Evolutionary conservation across 176 grass and related monocot genomes (phyloP).

Genomic region (Zea luxurians): DNA sequence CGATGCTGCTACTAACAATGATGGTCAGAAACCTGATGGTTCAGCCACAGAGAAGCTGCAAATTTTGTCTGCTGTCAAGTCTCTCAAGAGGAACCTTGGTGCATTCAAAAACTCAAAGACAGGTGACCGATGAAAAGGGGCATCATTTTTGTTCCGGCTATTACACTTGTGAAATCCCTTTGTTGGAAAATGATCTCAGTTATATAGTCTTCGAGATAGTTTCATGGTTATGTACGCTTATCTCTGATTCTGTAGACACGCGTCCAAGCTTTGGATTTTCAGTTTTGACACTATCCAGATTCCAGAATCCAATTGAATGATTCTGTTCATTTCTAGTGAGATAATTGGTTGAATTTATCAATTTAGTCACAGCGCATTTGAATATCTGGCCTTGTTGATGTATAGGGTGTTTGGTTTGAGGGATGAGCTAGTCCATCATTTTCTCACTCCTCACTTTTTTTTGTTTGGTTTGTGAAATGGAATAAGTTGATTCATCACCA

Average conservation of each 20-base stretch:
- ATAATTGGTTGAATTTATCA: neutral
- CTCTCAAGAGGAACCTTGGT: conserved; percentile 55
- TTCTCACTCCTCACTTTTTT: too few species aligned
- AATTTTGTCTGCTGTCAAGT: conserved; percentile 46
- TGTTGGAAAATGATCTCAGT: neutral
- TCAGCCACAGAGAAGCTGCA: conserved; percentile 45
- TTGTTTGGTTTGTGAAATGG: too few species aligned
- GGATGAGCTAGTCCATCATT: too few species aligned
- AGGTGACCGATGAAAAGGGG: conserved; percentile 3
- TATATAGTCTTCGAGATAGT: neutral
- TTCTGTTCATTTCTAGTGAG: neutral
- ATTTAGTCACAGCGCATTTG: neutral
- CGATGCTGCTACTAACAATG: conserved; percentile 10
- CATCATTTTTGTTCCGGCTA: neutral
- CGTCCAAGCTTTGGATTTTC: neutral
- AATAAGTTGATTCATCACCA: too few species aligned
- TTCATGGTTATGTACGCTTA: conserved; percentile 1
- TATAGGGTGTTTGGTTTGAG: too few species aligned
- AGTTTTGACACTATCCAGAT: neutral
- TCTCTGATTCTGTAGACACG: neutral
- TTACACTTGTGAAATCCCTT: neutral
- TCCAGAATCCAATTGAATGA: neutral
- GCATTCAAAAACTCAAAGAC: conserved; percentile 38
- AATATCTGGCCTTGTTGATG: neutral
- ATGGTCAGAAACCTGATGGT: neutral